Base-by-base conservation (phyloP, 768 basidiomycete genomes). In the Holtermanniella nyarrowii region DNA sequence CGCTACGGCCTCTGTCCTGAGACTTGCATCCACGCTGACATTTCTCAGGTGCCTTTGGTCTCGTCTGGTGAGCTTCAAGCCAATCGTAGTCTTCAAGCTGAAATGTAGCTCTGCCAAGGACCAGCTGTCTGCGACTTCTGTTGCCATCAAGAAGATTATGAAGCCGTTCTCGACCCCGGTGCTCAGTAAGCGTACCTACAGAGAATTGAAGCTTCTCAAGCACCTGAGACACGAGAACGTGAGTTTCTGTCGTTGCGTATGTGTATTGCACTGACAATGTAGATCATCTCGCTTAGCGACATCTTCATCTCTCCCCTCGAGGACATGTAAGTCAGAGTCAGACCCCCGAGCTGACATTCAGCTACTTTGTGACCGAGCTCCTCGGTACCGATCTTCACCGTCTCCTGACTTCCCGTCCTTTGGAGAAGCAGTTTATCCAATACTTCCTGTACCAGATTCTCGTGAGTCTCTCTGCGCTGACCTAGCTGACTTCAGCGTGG, bases 81-180 rank as follows among this genome's bases (percentile, higher is more conserved):
- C 21, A 2, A 22, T 20, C 41, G 12, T 46, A 5, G 13, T 24
- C 20, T 18, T 24, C 27, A 37, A 21, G 7, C 26, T 20, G 2
- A 31, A 7, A 3, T 39, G 18, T 37, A 93, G 90, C 65, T 91
- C 89, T 16, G 85, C 88, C 26, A 91, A 90, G 73, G 87, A 93
- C 72, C 91, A 96, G 73, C 80, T 97, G 49, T 93, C 89, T 7
- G 85, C 82, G 40, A 81, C 88, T 43, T 86, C 88, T 16, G 91
- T 93, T 52, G 95, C 95, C 66, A 91, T 99, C 77, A 99, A 99
- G 81, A 97, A 97, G 82, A 99, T 97, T 77, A 97, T 97, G 93
- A 99, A 99, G 73, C 95, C 95, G 5, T 99, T 99, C 76, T 74
- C 73, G 70, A 96, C 95, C 4, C 91, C 95, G 18, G 95, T 99